Conservation (phyloP, 495 filamentous ascomycete genomes). For the Talaromyces liani region DNA sequence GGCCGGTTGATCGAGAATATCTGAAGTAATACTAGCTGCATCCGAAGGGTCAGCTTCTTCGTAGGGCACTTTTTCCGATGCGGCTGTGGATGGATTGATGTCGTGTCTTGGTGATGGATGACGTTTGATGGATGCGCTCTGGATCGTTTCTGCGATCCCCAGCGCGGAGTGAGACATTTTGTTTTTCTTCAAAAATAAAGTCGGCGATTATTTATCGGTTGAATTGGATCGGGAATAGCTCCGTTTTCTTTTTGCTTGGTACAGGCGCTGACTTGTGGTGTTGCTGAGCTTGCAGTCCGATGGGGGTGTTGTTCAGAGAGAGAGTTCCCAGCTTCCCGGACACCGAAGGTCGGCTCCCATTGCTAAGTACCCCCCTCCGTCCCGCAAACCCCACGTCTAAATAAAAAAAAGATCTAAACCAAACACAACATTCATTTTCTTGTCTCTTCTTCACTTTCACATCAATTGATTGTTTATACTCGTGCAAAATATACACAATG, state of each 20-base stretch:
- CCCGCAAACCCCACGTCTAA: slow-evolving; percentile 1
- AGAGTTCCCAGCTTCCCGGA: not conserved
- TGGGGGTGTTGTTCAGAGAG: not conserved
- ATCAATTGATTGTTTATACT: not conserved
- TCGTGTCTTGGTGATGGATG: slow-evolving; percentile 65
- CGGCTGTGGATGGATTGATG: slow-evolving; percentile 70
- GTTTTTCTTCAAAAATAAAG: not conserved
- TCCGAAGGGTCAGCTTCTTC: slow-evolving; percentile 39
- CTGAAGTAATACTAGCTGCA: slow-evolving; percentile 34
- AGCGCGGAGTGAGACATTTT: slow-evolving; percentile 42
- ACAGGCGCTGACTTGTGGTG: not conserved
- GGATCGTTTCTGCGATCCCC: slow-evolving; percentile 66
- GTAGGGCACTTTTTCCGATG: slow-evolving; percentile 44
- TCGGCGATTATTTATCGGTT: not conserved
- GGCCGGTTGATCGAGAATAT: slow-evolving; percentile 41
- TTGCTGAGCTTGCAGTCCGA: not conserved
- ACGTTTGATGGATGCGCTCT: slow-evolving; percentile 67
- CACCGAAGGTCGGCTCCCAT: slow-evolving; percentile 8
- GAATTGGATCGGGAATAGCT: not conserved
- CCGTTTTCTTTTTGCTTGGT: not conserved
- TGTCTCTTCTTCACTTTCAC: not conserved
- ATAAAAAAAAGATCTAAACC: not conserved
- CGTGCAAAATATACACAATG: slow-evolving; percentile 44
- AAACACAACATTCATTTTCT: not conserved
- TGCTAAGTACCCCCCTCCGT: not conserved